Percentiles rank a stretch among this genome's conserved stretches.
Evolutionary conservation across 2,329 filamentous ascomycete species (phyloP).

Genomic region (Pochonia chlamydosporia): DNA sequence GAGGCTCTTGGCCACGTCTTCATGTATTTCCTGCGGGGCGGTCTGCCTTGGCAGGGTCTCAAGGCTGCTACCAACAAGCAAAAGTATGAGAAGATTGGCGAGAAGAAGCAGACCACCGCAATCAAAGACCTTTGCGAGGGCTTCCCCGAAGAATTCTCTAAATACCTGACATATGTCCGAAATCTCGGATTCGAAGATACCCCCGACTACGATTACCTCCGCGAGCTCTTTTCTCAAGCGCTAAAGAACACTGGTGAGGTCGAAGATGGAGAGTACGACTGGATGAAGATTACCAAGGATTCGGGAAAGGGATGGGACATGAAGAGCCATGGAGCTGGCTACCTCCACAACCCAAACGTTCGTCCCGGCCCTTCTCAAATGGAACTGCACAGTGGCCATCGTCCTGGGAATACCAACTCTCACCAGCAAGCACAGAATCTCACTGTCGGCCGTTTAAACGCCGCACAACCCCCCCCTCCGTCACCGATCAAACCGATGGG

Average conservation of each 20-base stretch:
- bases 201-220: slow-evolving; percentile 95
- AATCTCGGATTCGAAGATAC: slow-evolving; percentile 98
- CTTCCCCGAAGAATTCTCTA: slow-evolving; percentile 95
- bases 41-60: slow-evolving; percentile 65
- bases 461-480: slow-evolving; percentile 82
- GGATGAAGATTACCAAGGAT: slow-evolving; percentile 91
- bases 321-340: slow-evolving; percentile 58
- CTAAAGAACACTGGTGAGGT: slow-evolving; percentile 91
- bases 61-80: slow-evolving; percentile 81
- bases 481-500: slow-evolving; percentile 77
- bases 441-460: slow-evolving; percentile 86
- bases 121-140: slow-evolving; percentile 97
- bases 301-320: slow-evolving; percentile 83
- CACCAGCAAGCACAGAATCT: slow-evolving; percentile 59
- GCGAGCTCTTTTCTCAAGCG: slow-evolving; percentile 92
- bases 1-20: slow-evolving; percentile 78
- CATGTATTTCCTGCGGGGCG: slow-evolving; percentile 69
- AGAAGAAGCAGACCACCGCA: slow-evolving; percentile 97
- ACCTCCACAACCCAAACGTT: slow-evolving; percentile 70
- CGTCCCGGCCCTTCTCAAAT: slow-evolving; percentile 77
- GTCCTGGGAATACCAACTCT: slow-evolving; percentile 59
- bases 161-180: slow-evolving; percentile 94
- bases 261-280: slow-evolving; percentile 98
- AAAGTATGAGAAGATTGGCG: slow-evolving; percentile 99
- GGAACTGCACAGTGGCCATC: slow-evolving; percentile 72